Base-by-base conservation (phyloP, 139 green algal genomes). In the Chlamydomonas eustigma region DNA sequence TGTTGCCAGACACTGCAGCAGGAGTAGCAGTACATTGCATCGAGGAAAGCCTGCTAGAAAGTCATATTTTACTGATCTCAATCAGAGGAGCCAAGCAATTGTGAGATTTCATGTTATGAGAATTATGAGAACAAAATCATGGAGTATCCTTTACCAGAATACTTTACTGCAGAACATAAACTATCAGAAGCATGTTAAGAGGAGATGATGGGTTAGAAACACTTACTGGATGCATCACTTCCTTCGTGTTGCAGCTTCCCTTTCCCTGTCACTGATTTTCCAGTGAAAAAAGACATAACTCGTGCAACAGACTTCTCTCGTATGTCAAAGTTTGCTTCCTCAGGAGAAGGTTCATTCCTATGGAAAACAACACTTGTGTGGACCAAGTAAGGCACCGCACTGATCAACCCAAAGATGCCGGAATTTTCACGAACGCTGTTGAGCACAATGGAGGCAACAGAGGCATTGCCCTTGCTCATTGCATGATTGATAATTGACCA, bases 401-500 rank as follows among this genome's bases (percentile, higher is more conserved):
- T 79, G 64, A 83, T 86, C 35, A 83, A 71, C 38, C 81, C 81
- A 51, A 86, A 24, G 1, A 37, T 50, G 58, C 74, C 74, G 4
- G 31, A n/a, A 2, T 69, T 65, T 12, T 81, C 58, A 8, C 32
- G 5, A 2, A 77, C 50, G 1, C 64, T 35, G 39, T 83, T 76
- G 31, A 86, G 37, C 34, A 86, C 37, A n/a, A 81, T 72, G 50
- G 22, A 31, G 1, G 81, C 73, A 30, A 86, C 81, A n/a, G 69
- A 39, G 8, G 81, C 78, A 50, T 86, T 83, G 28, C 81, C 81
- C 51, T 77, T 79, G 37, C 51, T 63, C 39, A 83, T 67, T 34
- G 75, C 58, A 39, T 86, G 81, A 12, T 74, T 74, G 32, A 78
- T 64, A 5, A 86, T 73, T 32, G 71, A 82, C 81, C 81, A 86